Evolutionary conservation across 2,329 filamentous ascomycete species (phyloP).

Genomic region (Myriangium duriaei): DNA sequence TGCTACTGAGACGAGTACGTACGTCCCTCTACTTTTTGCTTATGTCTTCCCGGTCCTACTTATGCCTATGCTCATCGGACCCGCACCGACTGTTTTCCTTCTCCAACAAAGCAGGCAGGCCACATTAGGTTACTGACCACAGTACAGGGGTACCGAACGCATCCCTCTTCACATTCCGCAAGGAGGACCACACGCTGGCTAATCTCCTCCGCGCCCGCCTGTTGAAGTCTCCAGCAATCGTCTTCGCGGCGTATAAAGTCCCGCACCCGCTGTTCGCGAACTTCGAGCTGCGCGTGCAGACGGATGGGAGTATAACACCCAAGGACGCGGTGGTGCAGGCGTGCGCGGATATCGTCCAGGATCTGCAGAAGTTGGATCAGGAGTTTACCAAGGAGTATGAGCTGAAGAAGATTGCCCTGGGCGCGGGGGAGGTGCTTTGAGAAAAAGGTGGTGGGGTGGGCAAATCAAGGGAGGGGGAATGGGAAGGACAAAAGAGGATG

Average conservation of each 20-base stretch:
- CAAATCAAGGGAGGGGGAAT: no score
- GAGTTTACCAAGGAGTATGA: constrained; percentile 92
- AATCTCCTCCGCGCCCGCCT: constrained; percentile 82
- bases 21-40: not conserved
- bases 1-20: constrained; percentile 75
- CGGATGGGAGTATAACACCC: constrained; percentile 77
- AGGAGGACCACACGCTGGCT: constrained; percentile 91
- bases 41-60: not conserved
- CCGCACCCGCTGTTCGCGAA: constrained; percentile 30
- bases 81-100: constrained; percentile 6
- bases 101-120: not conserved
- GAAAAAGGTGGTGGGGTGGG: no score
- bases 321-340: constrained; percentile 74
- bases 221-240: constrained; percentile 68
- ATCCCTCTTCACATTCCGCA: constrained; percentile 89
- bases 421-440: not conserved
- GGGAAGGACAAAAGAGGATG: no score
- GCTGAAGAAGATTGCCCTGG: constrained; percentile 61
- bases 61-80: no score
- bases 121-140: constrained; percentile 8
- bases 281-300: constrained; percentile 74
- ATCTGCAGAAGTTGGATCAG: constrained; percentile 66
- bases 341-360: constrained; percentile 69
- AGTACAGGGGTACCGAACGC: constrained; percentile 83
- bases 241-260: constrained; percentile 84